Base-by-base conservation (phyloP, 1,284 basidiomycete species). In the Chondrostereum purpureum region DNA sequence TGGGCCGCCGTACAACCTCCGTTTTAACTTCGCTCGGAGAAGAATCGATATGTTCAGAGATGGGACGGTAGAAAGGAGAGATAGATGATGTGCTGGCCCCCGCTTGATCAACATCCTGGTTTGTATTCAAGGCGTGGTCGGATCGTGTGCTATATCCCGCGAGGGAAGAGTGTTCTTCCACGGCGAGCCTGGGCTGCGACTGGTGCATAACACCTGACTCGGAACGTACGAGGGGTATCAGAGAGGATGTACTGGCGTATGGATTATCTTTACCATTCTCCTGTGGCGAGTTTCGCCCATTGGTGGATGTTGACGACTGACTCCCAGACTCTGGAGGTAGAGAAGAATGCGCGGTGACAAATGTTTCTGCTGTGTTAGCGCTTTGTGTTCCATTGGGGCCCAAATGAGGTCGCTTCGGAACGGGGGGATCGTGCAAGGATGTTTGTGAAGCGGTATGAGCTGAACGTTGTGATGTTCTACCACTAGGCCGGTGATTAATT, bases 291-390 rank as follows among this genome's bases (percentile, higher is more conserved):
- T 33, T 19, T 17, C 2, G 17, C 20, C 23, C 13, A 33, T 12
- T 35, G 12, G 22, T 42, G 12, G 14, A 16, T 18, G 14, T 22
- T 35, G 17, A 45, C 18, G 20, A 21, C 16, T 12, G 21, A 16
- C 19, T 16, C n/a, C 16, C 24, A 5, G 8, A 16, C 16, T 18
- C 17, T 13, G 33, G 18, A 16, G 39, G 16, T 18, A 55, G 35
- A 21, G 58, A 51, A 6, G 64, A 62, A 1, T 43, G 61, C 12
- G 68, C 65, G 2, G 69, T 67, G 2, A 64, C 54, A 48, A 66
- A 69, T 0, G 65, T 64, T 19, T 69, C 64, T 33, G 49, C 51
- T 33, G 31, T 51, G 34, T 54, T 51, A 16, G 44, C 47, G 17
- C 12, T 21, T n/a, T 17, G 10, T 34, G 23, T 33, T n/a, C 17